Evolutionary conservation across 129 eudicot genomes (phyloP).

Genomic region (Logfia minima): DNA sequence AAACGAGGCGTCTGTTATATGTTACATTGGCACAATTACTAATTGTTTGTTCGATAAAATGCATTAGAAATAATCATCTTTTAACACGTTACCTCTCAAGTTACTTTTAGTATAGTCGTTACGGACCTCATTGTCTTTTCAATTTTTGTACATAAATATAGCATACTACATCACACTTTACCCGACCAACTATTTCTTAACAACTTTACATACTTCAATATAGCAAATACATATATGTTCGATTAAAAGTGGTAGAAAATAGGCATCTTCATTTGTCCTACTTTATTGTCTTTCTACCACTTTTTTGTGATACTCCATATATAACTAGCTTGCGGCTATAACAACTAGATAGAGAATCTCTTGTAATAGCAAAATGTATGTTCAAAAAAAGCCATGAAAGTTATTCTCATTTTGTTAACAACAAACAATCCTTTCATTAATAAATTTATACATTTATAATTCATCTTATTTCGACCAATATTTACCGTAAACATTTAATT

Average conservation of each 20-base stretch:
- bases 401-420: slow-evolving; percentile 21
- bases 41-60: not conserved
- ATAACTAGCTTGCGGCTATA: slow-evolving; percentile 20
- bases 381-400: slow-evolving; percentile 29
- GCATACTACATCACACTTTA: not conserved
- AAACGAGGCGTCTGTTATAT: not conserved
- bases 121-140: not conserved
- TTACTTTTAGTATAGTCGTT: not conserved
- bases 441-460: not conserved
- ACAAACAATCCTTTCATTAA: not conserved
- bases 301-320: slow-evolving; percentile 6
- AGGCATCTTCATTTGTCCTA: slow-evolving; percentile 19
- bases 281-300: slow-evolving; percentile 26
- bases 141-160: slow-evolving; percentile 7
- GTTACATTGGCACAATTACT: not conserved
- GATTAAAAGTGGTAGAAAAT: slow-evolving; percentile 12
- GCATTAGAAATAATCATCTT: slow-evolving; percentile 14
- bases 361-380: slow-evolving; percentile 16
- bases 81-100: not conserved
- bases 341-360: slow-evolving; percentile 21
- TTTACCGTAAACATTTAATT: not conserved
- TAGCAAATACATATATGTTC: slow-evolving; percentile 6
- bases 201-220: not conserved
- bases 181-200: not conserved
- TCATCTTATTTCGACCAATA: too few species aligned